Conservation (phyloP, 2,329 filamentous ascomycete genomes). For the Onygenales sp. region DNA sequence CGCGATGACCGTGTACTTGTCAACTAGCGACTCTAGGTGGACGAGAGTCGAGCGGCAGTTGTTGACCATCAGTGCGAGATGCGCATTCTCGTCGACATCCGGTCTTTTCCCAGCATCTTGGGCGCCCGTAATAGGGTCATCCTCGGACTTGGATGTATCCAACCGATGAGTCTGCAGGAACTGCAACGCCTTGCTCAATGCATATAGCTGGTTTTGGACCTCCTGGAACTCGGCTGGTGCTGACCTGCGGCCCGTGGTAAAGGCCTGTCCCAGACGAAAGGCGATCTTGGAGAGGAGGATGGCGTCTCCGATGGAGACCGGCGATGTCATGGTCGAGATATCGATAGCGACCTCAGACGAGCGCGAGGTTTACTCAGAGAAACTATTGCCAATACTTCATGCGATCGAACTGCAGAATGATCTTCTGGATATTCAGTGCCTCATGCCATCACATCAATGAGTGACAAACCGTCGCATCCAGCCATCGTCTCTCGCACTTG, state of each 20-base stretch:
- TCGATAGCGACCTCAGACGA: no score
- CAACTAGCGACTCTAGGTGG: not conserved
- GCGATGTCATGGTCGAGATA: not conserved
- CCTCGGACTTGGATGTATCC: not conserved
- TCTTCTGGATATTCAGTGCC: no score
- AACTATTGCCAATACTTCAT: no score
- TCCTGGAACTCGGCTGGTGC: conserved; percentile 1
- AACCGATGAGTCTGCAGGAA: not conserved
- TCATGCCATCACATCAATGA: no score
- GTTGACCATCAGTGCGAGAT: not conserved
- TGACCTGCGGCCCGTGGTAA: not conserved
- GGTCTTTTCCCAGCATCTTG: not conserved
- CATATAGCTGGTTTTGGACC: conserved; percentile 1
- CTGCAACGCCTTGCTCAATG: not conserved
- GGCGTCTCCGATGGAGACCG: not conserved
- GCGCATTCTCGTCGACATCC: not conserved
- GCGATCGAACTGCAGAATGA: no score
- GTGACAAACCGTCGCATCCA: no score
- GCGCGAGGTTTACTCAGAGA: no score
- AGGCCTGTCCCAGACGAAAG: not conserved
- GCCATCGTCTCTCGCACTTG: no score
- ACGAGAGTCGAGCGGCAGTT: not conserved
- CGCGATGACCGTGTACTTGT: not conserved
- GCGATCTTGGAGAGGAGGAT: not conserved
- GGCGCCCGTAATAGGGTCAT: not conserved